A percentile compares a stretch with the other conserved stretches of the same genome.
phyloP scores from a whole-genome alignment of 2,329 filamentous ascomycete species.

The Fusarium kyushuense region DNA sequence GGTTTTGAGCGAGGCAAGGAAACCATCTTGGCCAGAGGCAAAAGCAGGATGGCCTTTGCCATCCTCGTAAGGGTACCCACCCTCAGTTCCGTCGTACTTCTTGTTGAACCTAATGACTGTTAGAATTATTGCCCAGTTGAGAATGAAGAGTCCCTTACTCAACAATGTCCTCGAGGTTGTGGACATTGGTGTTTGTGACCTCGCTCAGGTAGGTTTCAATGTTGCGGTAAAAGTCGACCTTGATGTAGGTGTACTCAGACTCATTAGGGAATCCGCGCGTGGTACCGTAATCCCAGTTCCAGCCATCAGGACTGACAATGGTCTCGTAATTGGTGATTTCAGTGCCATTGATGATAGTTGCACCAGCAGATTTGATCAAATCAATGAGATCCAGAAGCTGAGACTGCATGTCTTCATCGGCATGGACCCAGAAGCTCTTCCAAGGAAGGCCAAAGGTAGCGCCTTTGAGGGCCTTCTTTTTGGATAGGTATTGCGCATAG shows the following conservation, averaged over 20 bases:
- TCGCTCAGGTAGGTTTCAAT: conserved; percentile 72
- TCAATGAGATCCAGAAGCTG: conserved; percentile 62
- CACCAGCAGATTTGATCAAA: conserved; percentile 70
- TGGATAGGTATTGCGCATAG: conserved; percentile 68
- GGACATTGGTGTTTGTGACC: conserved; percentile 70
- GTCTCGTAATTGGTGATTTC: conserved; percentile 73
- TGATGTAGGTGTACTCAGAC: conserved; percentile 79
- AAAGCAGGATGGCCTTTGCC: conserved; percentile 68
- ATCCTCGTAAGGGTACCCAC: conserved; percentile 68
- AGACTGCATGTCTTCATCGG: conserved; percentile 65
- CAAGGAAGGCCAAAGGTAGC: conserved; percentile 79
- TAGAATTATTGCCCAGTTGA: not conserved
- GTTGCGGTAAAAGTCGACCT: conserved; percentile 75
- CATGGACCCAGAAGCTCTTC: conserved; percentile 76
- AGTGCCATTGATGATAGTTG: conserved; percentile 75
- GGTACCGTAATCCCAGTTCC: conserved; percentile 78
- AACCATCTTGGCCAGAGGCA: conserved; percentile 77
- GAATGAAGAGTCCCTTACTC: conserved; percentile 54
- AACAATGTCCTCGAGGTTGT: conserved; percentile 73
- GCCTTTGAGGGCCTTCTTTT: conserved; percentile 65
- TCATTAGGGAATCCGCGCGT: conserved; percentile 74
- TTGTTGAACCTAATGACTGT: conserved; percentile 70
- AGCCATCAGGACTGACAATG: conserved; percentile 73
- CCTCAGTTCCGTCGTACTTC: conserved; percentile 74
- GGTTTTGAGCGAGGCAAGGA: conserved; percentile 71